phyloP scores from a whole-genome alignment of 2,329 filamentous ascomycete species.

The Triangularia verruculosa region DNA sequence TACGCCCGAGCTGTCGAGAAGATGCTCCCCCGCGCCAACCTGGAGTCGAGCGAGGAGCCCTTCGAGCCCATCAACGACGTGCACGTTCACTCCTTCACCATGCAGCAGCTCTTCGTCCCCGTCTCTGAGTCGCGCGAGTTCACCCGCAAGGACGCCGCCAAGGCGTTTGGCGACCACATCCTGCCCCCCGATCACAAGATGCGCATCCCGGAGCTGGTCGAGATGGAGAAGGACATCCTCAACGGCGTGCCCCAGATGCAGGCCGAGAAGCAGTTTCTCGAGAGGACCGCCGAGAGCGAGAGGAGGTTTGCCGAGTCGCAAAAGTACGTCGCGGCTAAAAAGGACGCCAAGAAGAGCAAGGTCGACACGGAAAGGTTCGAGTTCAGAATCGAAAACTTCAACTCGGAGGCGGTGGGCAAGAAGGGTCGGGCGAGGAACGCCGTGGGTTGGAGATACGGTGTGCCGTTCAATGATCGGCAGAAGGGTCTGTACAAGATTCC shows the following conservation, averaged over 20 bases:
- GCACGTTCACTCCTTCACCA: conserved; percentile 58
- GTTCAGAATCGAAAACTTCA: conserved; percentile 60
- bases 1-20: conserved; percentile 72
- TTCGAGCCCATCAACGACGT: conserved; percentile 65
- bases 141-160: conserved; percentile 63
- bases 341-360: conserved; percentile 42
- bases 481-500: conserved; percentile 67
- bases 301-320: conserved; percentile 37
- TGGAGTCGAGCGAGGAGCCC: conserved; percentile 46
- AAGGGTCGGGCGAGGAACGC: conserved; percentile 50
- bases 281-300: conserved; percentile 42
- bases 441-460: conserved; percentile 63
- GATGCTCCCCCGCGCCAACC: conserved; percentile 74
- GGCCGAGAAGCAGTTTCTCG: conserved; percentile 40
- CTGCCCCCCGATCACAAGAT: conserved; percentile 60
- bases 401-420: conserved; percentile 54
- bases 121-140: conserved; percentile 62
- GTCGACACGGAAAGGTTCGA: conserved; percentile 55
- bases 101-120: conserved; percentile 63
- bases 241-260: conserved; percentile 38
- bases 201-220: conserved; percentile 60
- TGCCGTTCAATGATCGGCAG: conserved; percentile 60
- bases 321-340: conserved; percentile 34
- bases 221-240: conserved; percentile 49
- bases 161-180: conserved; percentile 59